Evolutionary conservation across 73 alveolate species (phyloP), one percentile per base, ranked within the genome.

Genomic region (Breviolum minutum): DNA sequence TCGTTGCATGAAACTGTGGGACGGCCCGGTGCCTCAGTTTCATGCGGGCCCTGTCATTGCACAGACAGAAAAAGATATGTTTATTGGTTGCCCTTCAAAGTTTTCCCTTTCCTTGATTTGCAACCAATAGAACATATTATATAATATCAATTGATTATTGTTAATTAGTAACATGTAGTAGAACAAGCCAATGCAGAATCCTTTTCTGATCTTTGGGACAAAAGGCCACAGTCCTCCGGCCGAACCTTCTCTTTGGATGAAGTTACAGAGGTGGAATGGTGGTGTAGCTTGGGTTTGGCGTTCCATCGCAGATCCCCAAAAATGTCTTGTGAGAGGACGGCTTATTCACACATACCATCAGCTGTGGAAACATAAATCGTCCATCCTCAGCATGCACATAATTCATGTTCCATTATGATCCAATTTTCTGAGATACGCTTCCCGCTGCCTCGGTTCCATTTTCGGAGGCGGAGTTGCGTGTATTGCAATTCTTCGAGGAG

Each of bases 401-500:
- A 40, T 40, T 40, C 54, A 40, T 40, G 54, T 40, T 3, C 54
- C 54, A 40, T 40, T 40, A 40, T 40, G 54, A 40, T 40, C 54
- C 54, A 40, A 40, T 40, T 40, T 40, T 40, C 54, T 40, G 54
- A 40, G 54, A 40, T 40, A 40, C 0, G 3, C 54, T 40, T 40
- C 54, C 54, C 54, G 54, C 54, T 40, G 54, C 54, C 54, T 40
- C 54, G 54, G 3, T 3, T 40, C 54, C 54, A 40, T 40, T 40
- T 40, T 73, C 29, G 54, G 62, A 86, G 94, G 94, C 94, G 11
- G 94, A 86, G 63, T n/a, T 86, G n/a, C 61, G 94, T 11, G 94
- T 86, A 27, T 27, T 86, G 77, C 94, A 86, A 63, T 86, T 86
- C 63, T 86, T 86, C 94, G 94, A 86, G 30, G 94, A 86, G 94